Percentiles rank a stretch among this genome's conserved stretches.
phyloP scores from a whole-genome alignment of 2,329 filamentous ascomycete species.

The Macrophomina pseudophaseolina region DNA sequence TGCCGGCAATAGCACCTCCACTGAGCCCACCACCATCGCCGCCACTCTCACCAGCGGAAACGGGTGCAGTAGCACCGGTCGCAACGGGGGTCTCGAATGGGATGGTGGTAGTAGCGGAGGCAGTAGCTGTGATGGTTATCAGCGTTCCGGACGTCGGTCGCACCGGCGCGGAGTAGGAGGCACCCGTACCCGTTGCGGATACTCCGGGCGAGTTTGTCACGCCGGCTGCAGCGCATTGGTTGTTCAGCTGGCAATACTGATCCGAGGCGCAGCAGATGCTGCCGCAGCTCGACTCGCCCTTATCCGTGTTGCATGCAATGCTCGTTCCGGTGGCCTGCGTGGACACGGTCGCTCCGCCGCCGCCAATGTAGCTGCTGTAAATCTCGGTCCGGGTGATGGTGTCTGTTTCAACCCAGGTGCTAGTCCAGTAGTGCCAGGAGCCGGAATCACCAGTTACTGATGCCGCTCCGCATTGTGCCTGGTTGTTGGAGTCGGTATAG shows the following conservation, averaged over 20 bases:
- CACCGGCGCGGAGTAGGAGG: conserved; percentile 49
- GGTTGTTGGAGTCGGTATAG: conserved; percentile 39
- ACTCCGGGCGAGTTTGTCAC: conserved; percentile 54
- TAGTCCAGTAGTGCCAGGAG: conserved; percentile 63
- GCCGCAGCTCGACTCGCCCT: conserved; percentile 66
- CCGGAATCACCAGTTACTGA: conserved; percentile 40
- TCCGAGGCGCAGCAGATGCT: conserved; percentile 71
- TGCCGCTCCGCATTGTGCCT: conserved; percentile 41
- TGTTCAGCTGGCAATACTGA: conserved; percentile 67
- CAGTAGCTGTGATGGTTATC: conserved; percentile 54
- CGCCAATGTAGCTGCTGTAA: conserved; percentile 53
- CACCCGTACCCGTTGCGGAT: conserved; percentile 42
- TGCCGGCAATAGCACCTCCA: conserved; percentile 77
- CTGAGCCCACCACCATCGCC: conserved; percentile 56
- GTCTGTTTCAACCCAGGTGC: conserved; percentile 62
- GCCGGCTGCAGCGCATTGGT: conserved; percentile 63
- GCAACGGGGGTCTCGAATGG: conserved; percentile 60
- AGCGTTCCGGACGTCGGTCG: conserved; percentile 60
- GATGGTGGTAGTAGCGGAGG: conserved; percentile 52
- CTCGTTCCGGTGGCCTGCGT: conserved; percentile 32
- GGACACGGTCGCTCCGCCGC: conserved; percentile 29
- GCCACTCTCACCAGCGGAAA: conserved; percentile 35
- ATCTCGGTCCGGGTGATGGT: conserved; percentile 60
- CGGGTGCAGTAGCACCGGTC: conserved; percentile 54
- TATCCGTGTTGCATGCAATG: conserved; percentile 50